Base-by-base conservation (phyloP, 208 protist species). In the Trypanosoma melophagium region DNA sequence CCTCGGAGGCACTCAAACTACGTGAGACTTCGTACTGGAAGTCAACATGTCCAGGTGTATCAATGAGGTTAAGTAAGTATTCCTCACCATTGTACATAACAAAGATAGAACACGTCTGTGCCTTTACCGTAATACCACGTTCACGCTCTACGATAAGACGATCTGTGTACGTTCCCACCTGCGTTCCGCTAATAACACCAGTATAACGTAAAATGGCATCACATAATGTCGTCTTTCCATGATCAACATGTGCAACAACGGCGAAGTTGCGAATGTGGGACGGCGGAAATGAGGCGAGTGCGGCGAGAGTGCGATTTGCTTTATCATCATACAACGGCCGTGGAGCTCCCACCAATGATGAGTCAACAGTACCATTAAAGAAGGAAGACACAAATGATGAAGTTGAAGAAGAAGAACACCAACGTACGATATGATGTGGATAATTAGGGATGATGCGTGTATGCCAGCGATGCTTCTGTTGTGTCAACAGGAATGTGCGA, bases 1-100 rank as follows among this genome's bases (percentile, higher is more conserved):
- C 92, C 66, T 97, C 82, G 24, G 86, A 98, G 19, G 97, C 98
- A 45, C 82, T 80, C 14, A 99, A 79, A 42, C 94, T 98, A 55
- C 98, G 89, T 10, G 90, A 97, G 8, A 99, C 93, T 70, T 97
- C 88, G 73, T 99, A 98, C 80, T 98, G 98, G 51, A 99, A 99
- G 79, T 99, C 98, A 0, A 99, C 97, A 81, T 99, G 98, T 1
- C 98, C 98, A 0, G 93, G 91, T 7, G 88, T 99, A 79, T 99
- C 98, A 70, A 99, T 99, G 14, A 99, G 87, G 72, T 99, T 99
- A n/a, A 99, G 67, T 8, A 99, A 63, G 66, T 93, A 98, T 63
- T 83, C 78, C 54, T 83, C 76, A 1, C 53, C 75, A 17, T 58
- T 41, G n/a, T 69, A 60, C 13, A 38, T 52, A 17, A 92, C 69